Percentiles rank a stretch among this genome's conserved stretches.
phyloP scores from a whole-genome alignment of 768 basidiomycete genomes.

The Steccherinum ochraceum region DNA sequence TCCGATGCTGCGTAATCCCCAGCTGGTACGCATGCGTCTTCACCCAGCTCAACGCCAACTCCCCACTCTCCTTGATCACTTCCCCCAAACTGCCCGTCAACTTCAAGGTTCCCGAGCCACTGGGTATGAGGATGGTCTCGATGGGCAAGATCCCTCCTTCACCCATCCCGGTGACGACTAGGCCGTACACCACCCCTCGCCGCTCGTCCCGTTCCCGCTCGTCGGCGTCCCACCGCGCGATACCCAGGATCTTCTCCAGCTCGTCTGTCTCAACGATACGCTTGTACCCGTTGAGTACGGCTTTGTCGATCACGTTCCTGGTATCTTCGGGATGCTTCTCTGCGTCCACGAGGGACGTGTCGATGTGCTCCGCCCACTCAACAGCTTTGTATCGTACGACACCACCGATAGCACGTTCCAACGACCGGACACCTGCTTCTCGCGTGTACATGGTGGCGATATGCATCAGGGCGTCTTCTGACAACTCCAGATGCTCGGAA shows the following conservation, averaged over 20 bases:
- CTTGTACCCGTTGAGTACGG: conserved; percentile 35
- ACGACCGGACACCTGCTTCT: conserved; percentile 88
- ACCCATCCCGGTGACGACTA: conserved; percentile 85
- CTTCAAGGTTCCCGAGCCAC: conserved; percentile 75
- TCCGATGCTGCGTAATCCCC: conserved; percentile 55
- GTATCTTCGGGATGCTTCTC: conserved; percentile 11
- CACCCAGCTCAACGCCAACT: conserved; percentile 89
- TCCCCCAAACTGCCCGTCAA: conserved; percentile 69
- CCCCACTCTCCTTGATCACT: conserved; percentile 90
- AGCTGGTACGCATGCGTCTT: conserved; percentile 79
- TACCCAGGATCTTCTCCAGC: conserved; percentile 79
- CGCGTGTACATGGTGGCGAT: conserved; percentile 79
- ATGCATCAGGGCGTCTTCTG: conserved; percentile 62
- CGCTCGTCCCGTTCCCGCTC: conserved; percentile 70
- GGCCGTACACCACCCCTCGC: conserved; percentile 75
- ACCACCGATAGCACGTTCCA: conserved; percentile 81
- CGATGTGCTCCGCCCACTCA: conserved; percentile 73
- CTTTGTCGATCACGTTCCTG: conserved; percentile 8
- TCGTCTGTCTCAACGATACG: conserved; percentile 59
- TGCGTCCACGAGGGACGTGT: conserved; percentile 25
- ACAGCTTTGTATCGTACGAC: conserved; percentile 93
- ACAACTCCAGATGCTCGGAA: conserved; percentile 52
- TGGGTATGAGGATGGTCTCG: conserved; percentile 75
- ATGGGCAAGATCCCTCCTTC: conserved; percentile 83
- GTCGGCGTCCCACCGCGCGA: conserved; percentile 74